A percentile compares a stretch with the other conserved stretches of the same genome.
Conservation (phyloP, 192 early-diverging fungal genomes). For the Backusella tarrabulga region DNA sequence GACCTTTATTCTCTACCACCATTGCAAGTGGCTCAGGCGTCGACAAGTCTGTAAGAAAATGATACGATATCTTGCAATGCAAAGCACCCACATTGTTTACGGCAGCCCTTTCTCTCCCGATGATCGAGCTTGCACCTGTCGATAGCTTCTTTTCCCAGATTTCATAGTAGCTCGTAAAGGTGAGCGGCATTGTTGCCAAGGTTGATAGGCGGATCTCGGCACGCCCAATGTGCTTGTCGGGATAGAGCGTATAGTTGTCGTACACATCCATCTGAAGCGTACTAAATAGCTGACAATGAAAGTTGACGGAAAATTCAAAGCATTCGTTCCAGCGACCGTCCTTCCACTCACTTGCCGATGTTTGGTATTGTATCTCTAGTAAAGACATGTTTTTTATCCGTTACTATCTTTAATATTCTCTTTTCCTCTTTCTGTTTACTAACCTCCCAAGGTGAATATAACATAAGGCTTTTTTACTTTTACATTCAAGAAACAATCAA, state of each 20-base stretch:
- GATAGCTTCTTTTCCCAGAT: conserved; percentile 74
- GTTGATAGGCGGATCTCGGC: conserved; percentile 63
- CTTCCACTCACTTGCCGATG: conserved; percentile 52
- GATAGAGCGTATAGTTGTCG: conserved; percentile 56
- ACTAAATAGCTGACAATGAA: conserved; percentile 75
- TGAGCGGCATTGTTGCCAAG: conserved; percentile 61
- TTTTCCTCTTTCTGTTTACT: background rate
- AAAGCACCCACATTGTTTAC: conserved; percentile 65
- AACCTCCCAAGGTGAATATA: conserved; percentile 57
- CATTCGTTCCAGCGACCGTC: conserved; percentile 71
- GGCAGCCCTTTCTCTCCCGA: conserved; percentile 23
- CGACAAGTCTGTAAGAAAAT: conserved; percentile 22
- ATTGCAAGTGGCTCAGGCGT: background rate
- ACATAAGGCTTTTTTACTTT: conserved; percentile 64
- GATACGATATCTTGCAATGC: conserved; percentile 64
- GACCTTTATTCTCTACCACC: background rate
- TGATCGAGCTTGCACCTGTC: conserved; percentile 57
- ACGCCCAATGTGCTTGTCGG: conserved; percentile 66
- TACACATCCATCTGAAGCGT: conserved; percentile 70
- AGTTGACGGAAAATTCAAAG: conserved; percentile 67
- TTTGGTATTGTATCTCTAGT: conserved; percentile 61
- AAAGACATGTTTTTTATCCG: too few relatives aligned
- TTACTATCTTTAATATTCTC: background rate
- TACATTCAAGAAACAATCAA: conserved; percentile 55
- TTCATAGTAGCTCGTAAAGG: conserved; percentile 74